These are phyloP conservation scores for Hura crepitans DNA, from an alignment of 441 rosid genomes.

Conservation along the genomic window DNA sequence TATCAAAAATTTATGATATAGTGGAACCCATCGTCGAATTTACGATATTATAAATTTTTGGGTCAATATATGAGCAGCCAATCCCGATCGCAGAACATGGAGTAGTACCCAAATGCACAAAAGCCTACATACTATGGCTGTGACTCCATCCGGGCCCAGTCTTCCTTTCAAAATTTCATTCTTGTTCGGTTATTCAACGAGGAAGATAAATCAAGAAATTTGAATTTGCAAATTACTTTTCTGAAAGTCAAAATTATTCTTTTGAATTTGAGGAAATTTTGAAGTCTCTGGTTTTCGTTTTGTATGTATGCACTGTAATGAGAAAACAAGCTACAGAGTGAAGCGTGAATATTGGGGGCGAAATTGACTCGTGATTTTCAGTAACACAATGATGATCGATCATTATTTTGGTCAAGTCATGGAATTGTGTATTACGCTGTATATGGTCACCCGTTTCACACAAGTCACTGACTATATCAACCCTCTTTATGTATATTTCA, in stretches of 20 bases:
- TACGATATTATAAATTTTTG: neutral
- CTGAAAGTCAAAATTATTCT: no score
- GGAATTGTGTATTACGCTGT: neutral
- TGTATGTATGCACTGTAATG: no score
- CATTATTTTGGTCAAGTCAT: neutral
- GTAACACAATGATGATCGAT: no score
- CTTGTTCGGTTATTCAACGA: no score
- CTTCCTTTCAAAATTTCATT: no score
- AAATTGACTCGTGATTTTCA: neutral
- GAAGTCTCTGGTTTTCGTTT: neutral
- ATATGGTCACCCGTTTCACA: neutral
- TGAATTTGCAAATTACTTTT: no score
- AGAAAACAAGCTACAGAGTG: no score
- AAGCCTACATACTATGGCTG: no score
- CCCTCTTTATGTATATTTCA: no score
- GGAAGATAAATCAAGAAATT: no score
- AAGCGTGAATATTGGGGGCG: neutral
- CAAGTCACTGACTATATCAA: constrained; percentile 6
- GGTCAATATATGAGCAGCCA: neutral
- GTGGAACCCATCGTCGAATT: constrained; percentile 15
- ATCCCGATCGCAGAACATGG: constrained; percentile 21
- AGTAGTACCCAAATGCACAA: no score
- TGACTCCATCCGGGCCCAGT: neutral
- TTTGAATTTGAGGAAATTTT: no score
- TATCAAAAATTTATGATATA: neutral